Evolutionary conservation across 306 rosid species (phyloP).

Genomic region (Carpinus viminea): DNA sequence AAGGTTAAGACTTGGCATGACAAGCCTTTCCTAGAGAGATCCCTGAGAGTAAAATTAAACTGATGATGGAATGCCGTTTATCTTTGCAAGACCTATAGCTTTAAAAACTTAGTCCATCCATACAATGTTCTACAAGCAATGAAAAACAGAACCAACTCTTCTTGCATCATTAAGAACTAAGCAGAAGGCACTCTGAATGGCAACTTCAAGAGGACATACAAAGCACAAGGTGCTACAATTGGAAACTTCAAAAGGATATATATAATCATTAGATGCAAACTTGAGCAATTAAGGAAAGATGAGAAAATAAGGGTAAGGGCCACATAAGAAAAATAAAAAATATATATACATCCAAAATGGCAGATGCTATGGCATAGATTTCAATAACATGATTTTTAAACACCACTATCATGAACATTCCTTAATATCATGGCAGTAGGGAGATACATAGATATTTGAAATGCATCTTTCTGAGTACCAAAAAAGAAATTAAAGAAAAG

Average conservation of each 20-base stretch:
- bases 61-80: slow-evolving; percentile 22
- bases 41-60: slow-evolving; percentile 48
- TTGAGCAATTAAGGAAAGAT: slow-evolving; percentile 1
- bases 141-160: slow-evolving; percentile 22
- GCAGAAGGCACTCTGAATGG: slow-evolving; percentile 3
- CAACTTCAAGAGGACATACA: slow-evolving; percentile 8
- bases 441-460: background rate
- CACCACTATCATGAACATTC: background rate
- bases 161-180: slow-evolving; percentile 8
- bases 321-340: background rate
- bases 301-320: slow-evolving; percentile 19
- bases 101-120: slow-evolving; percentile 20
- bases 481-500: background rate
- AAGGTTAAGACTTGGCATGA: slow-evolving; percentile 66
- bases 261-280: slow-evolving; percentile 3
- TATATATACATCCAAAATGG: background rate
- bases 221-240: background rate
- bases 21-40: slow-evolving; percentile 70
- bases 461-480: background rate
- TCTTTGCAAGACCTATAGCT: slow-evolving; percentile 15
- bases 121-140: slow-evolving; percentile 25
- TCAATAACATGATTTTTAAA: background rate
- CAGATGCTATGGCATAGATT: background rate
- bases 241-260: slow-evolving; percentile 6
- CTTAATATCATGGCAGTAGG: background rate